These are phyloP conservation scores for Trifolium dubium DNA, from an alignment of 306 rosid species.

Conservation along the genomic window DNA sequence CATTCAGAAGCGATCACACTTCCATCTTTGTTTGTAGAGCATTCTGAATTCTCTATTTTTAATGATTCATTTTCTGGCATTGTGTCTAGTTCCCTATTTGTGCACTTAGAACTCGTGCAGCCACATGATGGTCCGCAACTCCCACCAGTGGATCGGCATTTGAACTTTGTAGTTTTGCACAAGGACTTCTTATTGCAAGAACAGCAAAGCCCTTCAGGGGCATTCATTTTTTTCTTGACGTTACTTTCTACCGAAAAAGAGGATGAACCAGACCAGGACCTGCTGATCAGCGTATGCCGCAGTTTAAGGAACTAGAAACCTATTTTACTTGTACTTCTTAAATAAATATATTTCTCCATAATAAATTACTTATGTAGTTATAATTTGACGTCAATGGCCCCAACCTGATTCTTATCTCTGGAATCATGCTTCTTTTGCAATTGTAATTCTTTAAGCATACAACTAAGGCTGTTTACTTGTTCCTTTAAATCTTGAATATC, in stretches of 20 bases:
- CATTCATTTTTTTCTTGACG: conserved; percentile 42
- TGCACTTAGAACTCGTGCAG: conserved; percentile 70
- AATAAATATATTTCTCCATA: not conserved
- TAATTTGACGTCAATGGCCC: conserved; percentile 44
- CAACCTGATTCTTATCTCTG: conserved; percentile 62
- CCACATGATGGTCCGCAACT: conserved; percentile 85
- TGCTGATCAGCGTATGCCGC: conserved; percentile 51
- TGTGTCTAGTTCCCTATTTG: conserved; percentile 60
- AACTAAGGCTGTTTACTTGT: conserved; percentile 59
- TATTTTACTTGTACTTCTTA: not conserved
- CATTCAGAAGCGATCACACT: conserved; percentile 53
- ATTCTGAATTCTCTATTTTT: conserved; percentile 47
- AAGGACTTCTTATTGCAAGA: conserved; percentile 77
- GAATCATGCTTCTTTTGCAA: conserved; percentile 47
- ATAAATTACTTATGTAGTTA: conserved; percentile 5
- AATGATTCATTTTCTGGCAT: conserved; percentile 40
- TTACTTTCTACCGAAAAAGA: conserved; percentile 55
- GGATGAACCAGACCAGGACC: conserved; percentile 42
- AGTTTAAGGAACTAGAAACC: conserved; percentile 18
- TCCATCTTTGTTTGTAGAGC: conserved; percentile 39
- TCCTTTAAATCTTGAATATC: conserved; percentile 74
- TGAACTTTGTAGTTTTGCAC: conserved; percentile 88
- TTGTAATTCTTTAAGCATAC: conserved; percentile 63
- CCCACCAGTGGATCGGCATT: conserved; percentile 78
- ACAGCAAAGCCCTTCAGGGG: conserved; percentile 69